Evolutionary conservation across 495 filamentous ascomycete genomes (phyloP), one percentile per base, ranked within the genome.

Genomic region (Daldinia loculata): DNA sequence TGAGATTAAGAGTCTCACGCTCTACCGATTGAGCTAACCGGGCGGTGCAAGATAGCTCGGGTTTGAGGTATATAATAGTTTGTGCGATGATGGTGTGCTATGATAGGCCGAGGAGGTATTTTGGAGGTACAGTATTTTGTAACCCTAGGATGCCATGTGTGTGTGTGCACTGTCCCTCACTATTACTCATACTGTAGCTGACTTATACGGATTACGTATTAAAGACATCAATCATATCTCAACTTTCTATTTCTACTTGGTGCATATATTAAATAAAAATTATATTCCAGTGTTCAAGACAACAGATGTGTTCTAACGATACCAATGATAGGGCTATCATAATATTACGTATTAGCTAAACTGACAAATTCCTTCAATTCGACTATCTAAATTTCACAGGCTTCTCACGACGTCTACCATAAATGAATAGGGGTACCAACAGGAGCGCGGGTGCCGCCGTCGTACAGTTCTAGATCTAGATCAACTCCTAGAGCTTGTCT

Each of bases 1-100:
- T 89, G 84, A 88, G 87, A 89, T 89, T 90, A 91, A 91, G 88
- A 91, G 89, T 91, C 89, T 90, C 86, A 90, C 89, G 89, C 89
- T 91, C 89, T 90, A 89, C 89, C 88, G 89, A 91, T 90, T 90
- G 89, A 91, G 89, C 89, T 91, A 91, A 87, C 88, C 79, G 79
- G 81, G 75, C 64, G 26, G 52, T 36, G 26, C 36, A 19, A 36
- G 30, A 6, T 6, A 12, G 50, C 24, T 0, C 1, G 1, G 9
- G 12, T 36, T 17, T 24, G 3, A 8, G 0, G n/a, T 36, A 56
- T 56, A 56, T 53, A 53, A 15, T 30, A 17, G 51, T 55, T 9
- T 32, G 51, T 27, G 14, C 11, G 6, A 4, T 32, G 26, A 29
- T 29, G 26, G 22, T 51, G 45, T 26, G 24, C 8, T 51, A 51